Base-by-base conservation (phyloP, 1,284 basidiomycete species). In the Lignosus rhinocerotis region DNA sequence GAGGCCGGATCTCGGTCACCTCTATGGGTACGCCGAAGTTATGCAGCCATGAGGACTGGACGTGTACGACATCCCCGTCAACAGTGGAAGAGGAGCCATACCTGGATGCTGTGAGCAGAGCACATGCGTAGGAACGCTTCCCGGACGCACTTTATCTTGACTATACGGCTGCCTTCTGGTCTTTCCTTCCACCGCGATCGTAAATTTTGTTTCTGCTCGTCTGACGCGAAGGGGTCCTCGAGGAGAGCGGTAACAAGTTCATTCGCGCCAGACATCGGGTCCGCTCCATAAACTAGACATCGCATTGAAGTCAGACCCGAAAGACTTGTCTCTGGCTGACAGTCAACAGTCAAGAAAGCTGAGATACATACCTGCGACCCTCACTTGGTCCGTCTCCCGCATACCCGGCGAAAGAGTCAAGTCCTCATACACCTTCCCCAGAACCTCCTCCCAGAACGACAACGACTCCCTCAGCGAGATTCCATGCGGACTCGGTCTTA, bases 191-290 rank as follows among this genome's bases (percentile, higher is more conserved):
- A 83, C 42, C 84, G 76, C 53, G 75, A 69, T 52, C 76, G 77
- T 50, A 85, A 66, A 16, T 65, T 65, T 44, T 59, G 47, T 45
- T 73, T 77, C 57, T 80, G 76, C 14, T 70, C 66, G 56, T 83
- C 79, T 11, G 82, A 81, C 2, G 77, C 76, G 60, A 91, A 80
- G 10, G 87, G 88, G 54, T 89, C 83, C 51, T 86, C 80, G n/a
- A 91, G 72, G 17, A 91, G 73, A 3, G 86, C 86, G 4, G 82
- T 81, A n/a, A 91, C 80, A 2, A 91, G 70, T 41, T 85, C 80
- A 47, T 74, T 71, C 8, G 83, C 76, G 41, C 75, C 75, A 16
- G 85, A 77, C 69, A 73, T 78, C 62, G 80, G 71, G 67, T 86
- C 82, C 51, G 80, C 66, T 8, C 81, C 80, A 65, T 78, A 83